phyloP scores from a whole-genome alignment of 345 rosid species.

The Camelina hispida region DNA sequence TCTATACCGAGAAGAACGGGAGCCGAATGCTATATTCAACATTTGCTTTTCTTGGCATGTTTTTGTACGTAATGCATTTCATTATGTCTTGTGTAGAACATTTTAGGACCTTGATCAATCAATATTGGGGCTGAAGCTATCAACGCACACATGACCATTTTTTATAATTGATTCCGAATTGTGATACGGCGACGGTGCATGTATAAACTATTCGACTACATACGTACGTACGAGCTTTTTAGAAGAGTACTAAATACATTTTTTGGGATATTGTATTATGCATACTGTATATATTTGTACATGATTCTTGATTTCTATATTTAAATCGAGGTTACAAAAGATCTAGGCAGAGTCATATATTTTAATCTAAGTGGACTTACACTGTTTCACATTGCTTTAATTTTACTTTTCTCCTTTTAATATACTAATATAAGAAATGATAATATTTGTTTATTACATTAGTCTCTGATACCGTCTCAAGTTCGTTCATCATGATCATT shows the following conservation, averaged over 20 bases:
- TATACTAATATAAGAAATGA: background rate
- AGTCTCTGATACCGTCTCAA: background rate
- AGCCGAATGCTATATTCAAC: constrained; percentile 14
- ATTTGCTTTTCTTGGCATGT: background rate
- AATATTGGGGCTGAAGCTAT: background rate
- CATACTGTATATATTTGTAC: constrained; percentile 9
- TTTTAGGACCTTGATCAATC: background rate
- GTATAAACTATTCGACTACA: background rate
- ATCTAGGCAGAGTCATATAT: background rate
- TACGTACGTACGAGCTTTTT: too few relatives aligned
- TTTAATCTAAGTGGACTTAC: constrained; percentile 14
- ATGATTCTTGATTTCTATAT: constrained; percentile 21
- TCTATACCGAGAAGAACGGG: constrained; percentile 40
- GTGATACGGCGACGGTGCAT: background rate
- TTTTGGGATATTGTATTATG: background rate
- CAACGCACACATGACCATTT: background rate
- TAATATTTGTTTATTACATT: background rate
- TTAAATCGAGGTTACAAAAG: background rate
- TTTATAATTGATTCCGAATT: background rate
- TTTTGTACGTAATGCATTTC: background rate
- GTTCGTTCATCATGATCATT: background rate
- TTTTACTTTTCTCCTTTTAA: constrained; percentile 13
- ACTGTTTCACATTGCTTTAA: constrained; percentile 35
- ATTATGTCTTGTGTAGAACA: background rate
- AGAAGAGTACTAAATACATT: constrained; percentile 2